Evolutionary conservation across 208 protist genomes (phyloP).

Genomic region (Trypanosomatidae sp.): DNA sequence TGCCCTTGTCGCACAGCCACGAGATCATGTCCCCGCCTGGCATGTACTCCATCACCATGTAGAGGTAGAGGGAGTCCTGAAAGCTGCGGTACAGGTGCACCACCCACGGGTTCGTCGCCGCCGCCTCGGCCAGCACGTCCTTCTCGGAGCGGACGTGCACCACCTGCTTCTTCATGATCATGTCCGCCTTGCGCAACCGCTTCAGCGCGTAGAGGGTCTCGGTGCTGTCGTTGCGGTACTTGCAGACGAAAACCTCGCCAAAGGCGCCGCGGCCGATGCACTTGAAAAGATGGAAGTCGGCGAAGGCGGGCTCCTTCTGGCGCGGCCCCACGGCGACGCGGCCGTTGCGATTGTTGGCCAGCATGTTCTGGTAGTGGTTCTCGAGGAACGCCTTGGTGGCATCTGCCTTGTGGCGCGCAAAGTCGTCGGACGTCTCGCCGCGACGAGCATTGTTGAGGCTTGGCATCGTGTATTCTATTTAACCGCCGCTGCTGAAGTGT

Average conservation of each 20-base stretch:
- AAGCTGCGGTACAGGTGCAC: conserved; percentile 92
- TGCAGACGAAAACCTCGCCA: conserved; percentile 90
- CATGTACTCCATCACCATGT: conserved; percentile 96
- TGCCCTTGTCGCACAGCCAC: conserved; percentile 87
- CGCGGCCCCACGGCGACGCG: conserved; percentile 64
- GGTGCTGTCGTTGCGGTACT: conserved; percentile 55
- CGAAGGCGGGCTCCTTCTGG: conserved; percentile 59
- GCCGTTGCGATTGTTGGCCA: conserved; percentile 57
- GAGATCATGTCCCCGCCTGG: conserved; percentile 94
- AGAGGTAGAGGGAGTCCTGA: conserved; percentile 91
- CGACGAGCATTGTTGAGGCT: conserved; percentile 41
- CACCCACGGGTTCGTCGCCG: conserved; percentile 85
- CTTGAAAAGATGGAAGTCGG: conserved; percentile 89
- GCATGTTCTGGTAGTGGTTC: conserved; percentile 75
- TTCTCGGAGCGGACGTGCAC: conserved; percentile 90
- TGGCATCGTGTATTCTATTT: conserved; percentile 13
- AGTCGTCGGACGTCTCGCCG: conserved; percentile 65
- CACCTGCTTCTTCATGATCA: conserved; percentile 92
- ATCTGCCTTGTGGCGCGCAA: conserved; percentile 77
- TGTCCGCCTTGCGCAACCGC: conserved; percentile 90
- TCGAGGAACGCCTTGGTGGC: conserved; percentile 87
- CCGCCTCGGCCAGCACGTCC: conserved; percentile 86
- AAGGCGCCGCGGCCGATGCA: conserved; percentile 91
- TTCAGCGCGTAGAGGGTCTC: conserved; percentile 90
- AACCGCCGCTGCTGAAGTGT: too few species aligned